These are phyloP conservation scores for Geosmithia flava DNA, from an alignment of 2,329 filamentous ascomycete species.

Conservation along the genomic window DNA sequence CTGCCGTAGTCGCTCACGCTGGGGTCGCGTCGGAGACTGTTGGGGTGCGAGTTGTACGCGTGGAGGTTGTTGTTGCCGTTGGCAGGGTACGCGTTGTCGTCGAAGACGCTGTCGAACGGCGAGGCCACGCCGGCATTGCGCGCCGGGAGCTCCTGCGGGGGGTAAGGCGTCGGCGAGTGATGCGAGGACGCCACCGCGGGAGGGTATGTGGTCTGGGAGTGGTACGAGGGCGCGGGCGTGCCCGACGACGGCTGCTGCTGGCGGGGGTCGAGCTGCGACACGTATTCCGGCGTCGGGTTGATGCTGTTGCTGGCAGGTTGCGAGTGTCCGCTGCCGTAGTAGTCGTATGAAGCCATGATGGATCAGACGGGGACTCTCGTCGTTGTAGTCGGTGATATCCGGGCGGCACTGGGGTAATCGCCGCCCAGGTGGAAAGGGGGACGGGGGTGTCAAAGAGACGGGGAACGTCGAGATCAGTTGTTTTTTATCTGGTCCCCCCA, in stretches of 20 bases:
- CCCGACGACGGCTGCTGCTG: slow-evolving; percentile 27
- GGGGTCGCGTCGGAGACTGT: slow-evolving; percentile 2
- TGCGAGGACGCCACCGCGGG: slow-evolving; percentile 6
- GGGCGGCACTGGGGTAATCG: background rate
- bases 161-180: slow-evolving; percentile 11
- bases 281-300: slow-evolving; percentile 8
- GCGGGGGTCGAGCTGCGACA: slow-evolving; percentile 25
- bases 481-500: no score
- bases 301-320: background rate
- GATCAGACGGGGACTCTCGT: background rate
- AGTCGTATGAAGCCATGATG: slow-evolving; percentile 53
- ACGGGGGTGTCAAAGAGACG: no score
- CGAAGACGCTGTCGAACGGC: slow-evolving; percentile 55
- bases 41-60: slow-evolving; percentile 6
- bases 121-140: slow-evolving; percentile 23
- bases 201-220: slow-evolving; percentile 8
- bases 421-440: background rate
- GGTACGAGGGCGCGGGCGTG: slow-evolving; percentile 25
- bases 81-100: slow-evolving; percentile 53
- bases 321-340: slow-evolving; percentile 25
- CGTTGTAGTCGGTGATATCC: no score
- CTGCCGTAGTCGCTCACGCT: slow-evolving; percentile 24
- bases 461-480: no score
- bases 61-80: slow-evolving; percentile 19
- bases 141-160: slow-evolving; percentile 19